phyloP scores from a whole-genome alignment of 495 filamentous ascomycete species.

The Penicillium angulare region DNA sequence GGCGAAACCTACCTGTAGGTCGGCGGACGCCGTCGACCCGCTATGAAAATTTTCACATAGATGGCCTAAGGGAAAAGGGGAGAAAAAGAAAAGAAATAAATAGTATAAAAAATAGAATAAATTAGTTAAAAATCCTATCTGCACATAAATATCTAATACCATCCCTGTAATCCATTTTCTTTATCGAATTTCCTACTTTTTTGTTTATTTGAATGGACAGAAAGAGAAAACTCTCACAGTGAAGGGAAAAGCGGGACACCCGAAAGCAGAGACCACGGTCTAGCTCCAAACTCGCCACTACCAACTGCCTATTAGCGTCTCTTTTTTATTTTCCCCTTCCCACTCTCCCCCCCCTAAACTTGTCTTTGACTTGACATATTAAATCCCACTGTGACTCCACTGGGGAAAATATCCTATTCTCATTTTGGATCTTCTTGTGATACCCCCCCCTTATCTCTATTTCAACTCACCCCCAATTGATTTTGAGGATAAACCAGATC shows the following conservation, averaged over 20 bases:
- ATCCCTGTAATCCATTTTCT: no score
- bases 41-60: neutral
- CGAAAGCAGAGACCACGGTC: neutral
- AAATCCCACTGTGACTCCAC: neutral
- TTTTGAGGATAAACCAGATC: no score
- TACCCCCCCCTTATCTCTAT: neutral
- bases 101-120: no score
- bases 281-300: constrained; percentile 1
- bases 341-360: neutral
- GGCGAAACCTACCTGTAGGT: neutral
- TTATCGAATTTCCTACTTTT: no score
- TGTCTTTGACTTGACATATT: no score
- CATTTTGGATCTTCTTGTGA: no score
- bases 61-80: no score
- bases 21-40: neutral
- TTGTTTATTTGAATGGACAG: no score
- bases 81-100: no score
- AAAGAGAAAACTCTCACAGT: no score
- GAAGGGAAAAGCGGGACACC: neutral
- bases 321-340: neutral
- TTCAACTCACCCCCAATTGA: constrained; percentile 9
- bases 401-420: neutral
- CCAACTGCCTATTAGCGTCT: neutral
- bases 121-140: no score
- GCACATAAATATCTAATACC: no score